These are phyloP conservation scores for Cordyceps tenuipes DNA, from an alignment of 2,329 filamentous ascomycete species.

Conservation along the genomic window DNA sequence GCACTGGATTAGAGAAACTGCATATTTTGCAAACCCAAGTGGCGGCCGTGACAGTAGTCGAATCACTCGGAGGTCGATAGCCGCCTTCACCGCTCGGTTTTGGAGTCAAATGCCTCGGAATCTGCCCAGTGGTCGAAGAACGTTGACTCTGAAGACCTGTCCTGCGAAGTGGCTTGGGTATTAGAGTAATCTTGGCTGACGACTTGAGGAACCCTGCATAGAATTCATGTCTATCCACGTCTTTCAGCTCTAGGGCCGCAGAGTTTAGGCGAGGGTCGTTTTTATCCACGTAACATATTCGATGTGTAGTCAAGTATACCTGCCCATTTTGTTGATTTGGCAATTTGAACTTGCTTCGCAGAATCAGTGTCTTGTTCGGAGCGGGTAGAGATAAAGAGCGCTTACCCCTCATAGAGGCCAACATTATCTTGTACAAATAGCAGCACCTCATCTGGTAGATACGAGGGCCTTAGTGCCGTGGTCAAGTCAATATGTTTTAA, in stretches of 20 bases:
- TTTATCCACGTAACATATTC: conserved; percentile 90
- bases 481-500: conserved; percentile 92
- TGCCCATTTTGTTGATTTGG: conserved; percentile 91
- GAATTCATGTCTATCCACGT: conserved; percentile 84
- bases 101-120: conserved; percentile 35
- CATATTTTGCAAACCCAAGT: conserved; percentile 97
- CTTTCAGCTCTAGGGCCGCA: conserved; percentile 76
- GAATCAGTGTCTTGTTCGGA: conserved; percentile 6
- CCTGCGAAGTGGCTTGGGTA: conserved; percentile 70
- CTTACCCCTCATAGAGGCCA: conserved; percentile 93
- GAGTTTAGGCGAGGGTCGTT: conserved; percentile 78
- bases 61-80: conserved; percentile 28
- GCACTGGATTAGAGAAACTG: conserved; percentile 86
- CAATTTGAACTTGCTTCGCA: conserved; percentile 74
- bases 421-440: conserved; percentile 97
- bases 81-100: conserved; percentile 27
- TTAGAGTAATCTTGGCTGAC: conserved; percentile 83
- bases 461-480: conserved; percentile 85
- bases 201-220: conserved; percentile 94
- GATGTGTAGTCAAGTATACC: conserved; percentile 92
- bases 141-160: conserved; percentile 46
- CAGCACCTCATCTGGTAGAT: conserved; percentile 87
- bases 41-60: conserved; percentile 40
- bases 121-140: conserved; percentile 36
- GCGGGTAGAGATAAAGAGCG: not conserved